Evolutionary conservation across 176 grass and related monocot species (phyloP).

Genomic region (Triticum monococcum): DNA sequence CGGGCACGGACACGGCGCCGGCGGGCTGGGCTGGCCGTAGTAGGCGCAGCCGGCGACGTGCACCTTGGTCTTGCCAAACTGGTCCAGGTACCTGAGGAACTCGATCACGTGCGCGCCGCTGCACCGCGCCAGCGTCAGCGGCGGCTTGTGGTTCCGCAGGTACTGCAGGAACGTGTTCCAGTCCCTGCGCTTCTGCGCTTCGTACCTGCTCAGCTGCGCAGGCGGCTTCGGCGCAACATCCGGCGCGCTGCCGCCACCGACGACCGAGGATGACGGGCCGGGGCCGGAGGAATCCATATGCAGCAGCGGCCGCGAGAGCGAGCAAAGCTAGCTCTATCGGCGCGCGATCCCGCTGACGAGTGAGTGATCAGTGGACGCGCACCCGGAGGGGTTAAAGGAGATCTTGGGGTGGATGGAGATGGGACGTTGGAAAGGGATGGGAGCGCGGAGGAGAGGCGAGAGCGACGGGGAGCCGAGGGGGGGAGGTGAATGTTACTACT

Average conservation of each 20-base stretch:
- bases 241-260: background rate
- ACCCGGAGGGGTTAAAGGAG: slow-evolving; percentile 32
- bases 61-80: slow-evolving; percentile 99
- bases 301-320: background rate
- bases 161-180: slow-evolving; percentile 99
- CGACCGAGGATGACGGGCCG: background rate
- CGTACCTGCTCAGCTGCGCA: slow-evolving; percentile 78
- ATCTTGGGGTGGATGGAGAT: slow-evolving; percentile 35
- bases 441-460: slow-evolving; percentile 40
- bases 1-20: slow-evolving; percentile 76
- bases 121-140: slow-evolving; percentile 89
- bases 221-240: slow-evolving; percentile 1
- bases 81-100: slow-evolving; percentile 88
- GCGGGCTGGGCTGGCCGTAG: slow-evolving; percentile 83
- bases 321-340: background rate
- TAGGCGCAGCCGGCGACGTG: slow-evolving; percentile 62
- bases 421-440: slow-evolving; percentile 48
- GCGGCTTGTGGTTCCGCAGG: slow-evolving; percentile 92
- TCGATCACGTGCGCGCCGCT: slow-evolving; percentile 98
- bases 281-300: slow-evolving; percentile 47
- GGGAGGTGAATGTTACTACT: slow-evolving; percentile 38
- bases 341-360: background rate
- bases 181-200: slow-evolving; percentile 95
- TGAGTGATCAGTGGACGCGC: slow-evolving; percentile 32
- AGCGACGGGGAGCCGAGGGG: slow-evolving; percentile 42